These are phyloP conservation scores for Knoxdaviesia proteae DNA, from an alignment of 2,329 filamentous ascomycete genomes.

Conservation along the genomic window DNA sequence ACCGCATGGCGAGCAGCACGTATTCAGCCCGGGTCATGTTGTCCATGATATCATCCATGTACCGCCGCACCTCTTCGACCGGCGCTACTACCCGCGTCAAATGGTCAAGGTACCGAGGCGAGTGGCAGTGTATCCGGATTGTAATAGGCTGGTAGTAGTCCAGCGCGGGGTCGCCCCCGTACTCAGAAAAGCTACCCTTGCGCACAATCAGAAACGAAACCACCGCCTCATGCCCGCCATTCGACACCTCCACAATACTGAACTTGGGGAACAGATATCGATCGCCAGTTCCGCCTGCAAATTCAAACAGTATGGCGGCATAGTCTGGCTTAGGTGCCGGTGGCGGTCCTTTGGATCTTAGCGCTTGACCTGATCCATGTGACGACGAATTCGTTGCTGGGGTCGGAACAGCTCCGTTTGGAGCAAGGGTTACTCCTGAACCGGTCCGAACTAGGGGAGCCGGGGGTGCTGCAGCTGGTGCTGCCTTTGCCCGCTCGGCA, in stretches of 20 bases:
- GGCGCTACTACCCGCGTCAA: conserved; percentile 40
- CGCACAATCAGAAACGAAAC: conserved; percentile 62
- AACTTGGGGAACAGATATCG: conserved; percentile 62
- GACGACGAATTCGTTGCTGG: conserved; percentile 5
- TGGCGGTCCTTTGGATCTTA: conserved; percentile 38
- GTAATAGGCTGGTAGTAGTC: conserved; percentile 63
- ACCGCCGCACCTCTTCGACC: conserved; percentile 38
- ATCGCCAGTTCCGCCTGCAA: conserved; percentile 45
- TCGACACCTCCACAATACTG: conserved; percentile 26
- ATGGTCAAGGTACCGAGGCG: conserved; percentile 36
- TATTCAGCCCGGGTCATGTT: conserved; percentile 49
- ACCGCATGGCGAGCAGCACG: conserved; percentile 43
- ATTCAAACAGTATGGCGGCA: conserved; percentile 48
- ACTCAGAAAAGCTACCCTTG: conserved; percentile 46
- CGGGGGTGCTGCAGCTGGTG: neutral
- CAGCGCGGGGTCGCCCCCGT: conserved; percentile 37
- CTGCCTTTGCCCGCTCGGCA: conserved; percentile 1
- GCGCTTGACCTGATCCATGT: conserved; percentile 22
- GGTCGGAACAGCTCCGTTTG: conserved; percentile 4
- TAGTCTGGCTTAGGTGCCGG: conserved; percentile 35
- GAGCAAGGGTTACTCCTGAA: neutral
- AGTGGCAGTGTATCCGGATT: conserved; percentile 33
- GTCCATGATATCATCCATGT: conserved; percentile 52
- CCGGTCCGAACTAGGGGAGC: conserved; percentile 1
- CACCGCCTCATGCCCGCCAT: conserved; percentile 31